Conservation (phyloP, 1,284 basidiomycete genomes). For the Sanghuangporus weigelae region DNA sequence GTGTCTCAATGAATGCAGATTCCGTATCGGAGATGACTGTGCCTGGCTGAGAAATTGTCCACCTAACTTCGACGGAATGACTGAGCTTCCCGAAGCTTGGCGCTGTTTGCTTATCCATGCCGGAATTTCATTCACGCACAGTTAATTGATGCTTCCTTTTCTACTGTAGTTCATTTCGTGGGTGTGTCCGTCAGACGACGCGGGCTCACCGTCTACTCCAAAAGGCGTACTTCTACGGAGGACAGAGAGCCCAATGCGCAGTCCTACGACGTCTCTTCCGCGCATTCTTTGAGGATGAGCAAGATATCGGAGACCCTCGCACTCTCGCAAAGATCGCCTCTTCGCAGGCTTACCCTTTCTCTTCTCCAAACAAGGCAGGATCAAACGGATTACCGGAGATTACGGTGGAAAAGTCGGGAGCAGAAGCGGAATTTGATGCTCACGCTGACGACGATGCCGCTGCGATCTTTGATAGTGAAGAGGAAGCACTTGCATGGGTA, state of each 20-base stretch:
- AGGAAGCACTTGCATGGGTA: constrained; percentile 28
- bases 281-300: constrained; percentile 57
- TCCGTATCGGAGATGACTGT: neutral
- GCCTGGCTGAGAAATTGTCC: neutral
- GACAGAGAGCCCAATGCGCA: constrained; percentile 55
- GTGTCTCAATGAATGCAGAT: neutral
- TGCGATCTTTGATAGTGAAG: constrained; percentile 7
- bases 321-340: constrained; percentile 59
- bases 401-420: neutral
- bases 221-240: constrained; percentile 66
- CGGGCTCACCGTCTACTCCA: constrained; percentile 68
- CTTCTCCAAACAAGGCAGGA: constrained; percentile 41
- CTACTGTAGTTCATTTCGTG: constrained; percentile 44
- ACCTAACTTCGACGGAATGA: neutral
- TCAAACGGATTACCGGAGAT: neutral
- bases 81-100: neutral
- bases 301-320: constrained; percentile 56
- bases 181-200: constrained; percentile 59
- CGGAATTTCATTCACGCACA: neutral
- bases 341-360: constrained; percentile 34
- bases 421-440: neutral
- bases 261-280: constrained; percentile 59
- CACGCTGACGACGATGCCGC: constrained; percentile 4
- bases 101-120: neutral
- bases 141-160: neutral